Evolutionary conservation across 306 rosid species (phyloP), one percentile per base, ranked within the genome.

Genomic region (Rubus parviflorus): DNA sequence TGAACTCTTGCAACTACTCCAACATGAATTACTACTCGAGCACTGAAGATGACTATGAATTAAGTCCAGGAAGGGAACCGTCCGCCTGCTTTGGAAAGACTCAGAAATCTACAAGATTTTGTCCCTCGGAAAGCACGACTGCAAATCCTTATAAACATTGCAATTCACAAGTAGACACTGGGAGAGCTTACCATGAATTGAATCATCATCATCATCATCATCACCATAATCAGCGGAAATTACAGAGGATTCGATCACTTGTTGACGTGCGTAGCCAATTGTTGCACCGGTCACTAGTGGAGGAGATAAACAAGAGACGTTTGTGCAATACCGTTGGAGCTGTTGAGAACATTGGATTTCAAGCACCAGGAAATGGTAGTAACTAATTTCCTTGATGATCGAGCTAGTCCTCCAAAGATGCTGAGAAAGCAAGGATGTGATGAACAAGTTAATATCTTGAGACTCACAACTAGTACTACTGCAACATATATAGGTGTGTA

Each of bases 311-410:
- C 74, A 90, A 86, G 84, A 88, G 88, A 71, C 75, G 93, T 43
- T 48, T 86, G 84, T 90, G 71, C 70, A 86, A 92, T 63, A 92
- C 96, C 0, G 86, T 92, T 17, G 94, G 87, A 1, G 85, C 92
- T 35, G 71, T 92, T 70, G 92, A 86, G 81, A 84, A 88, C 82
- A 87, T 92, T 81, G 97, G 93, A 19, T 94, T 86, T 75, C 87
- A 81, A 19, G 77, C 83, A 23, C 93, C 83, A 8, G 43, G 58
- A 62, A 48, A 60, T 46, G 4, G 38, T 7, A 64, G 17, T 30
- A 30, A 1, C 30, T 46, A 58, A 61, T 73, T 57, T 78, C 37
- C 22, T 30, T 15, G 42, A 7, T 23, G 42, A 19, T 64, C 49
- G 35, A 61, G 68, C 23, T 63, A 15, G 41, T 60, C 70, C n/a